Conservation (phyloP, 148 eudicot genomes). For the Rhododendron simsii region DNA sequence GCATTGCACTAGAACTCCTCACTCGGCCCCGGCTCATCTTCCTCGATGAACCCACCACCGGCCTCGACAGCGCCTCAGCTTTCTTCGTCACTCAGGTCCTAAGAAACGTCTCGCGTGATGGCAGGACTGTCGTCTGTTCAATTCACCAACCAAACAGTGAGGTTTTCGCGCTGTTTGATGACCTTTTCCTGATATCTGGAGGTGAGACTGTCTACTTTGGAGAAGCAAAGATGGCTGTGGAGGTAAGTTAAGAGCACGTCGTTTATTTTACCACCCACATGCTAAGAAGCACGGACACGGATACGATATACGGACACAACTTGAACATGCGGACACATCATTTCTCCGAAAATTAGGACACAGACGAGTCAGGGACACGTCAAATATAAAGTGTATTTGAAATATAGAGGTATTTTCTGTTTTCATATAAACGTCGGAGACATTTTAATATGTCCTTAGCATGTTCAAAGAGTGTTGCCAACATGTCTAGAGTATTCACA, state of each 20-base stretch:
- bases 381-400: too few species aligned
- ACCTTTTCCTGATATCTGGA: constrained; percentile 60
- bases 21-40: constrained; percentile 62
- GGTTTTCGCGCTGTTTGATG: constrained; percentile 81
- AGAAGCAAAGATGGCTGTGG: constrained; percentile 55
- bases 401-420: too few species aligned
- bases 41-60: constrained; percentile 85
- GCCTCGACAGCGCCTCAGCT: constrained; percentile 84
- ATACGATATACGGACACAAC: too few species aligned
- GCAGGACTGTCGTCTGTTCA: constrained; percentile 62
- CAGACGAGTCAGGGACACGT: too few species aligned
- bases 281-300: too few species aligned
- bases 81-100: constrained; percentile 82
- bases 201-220: constrained; percentile 81
- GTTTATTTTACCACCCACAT: neutral
- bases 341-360: too few species aligned
- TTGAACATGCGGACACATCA: too few species aligned
- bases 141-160: constrained; percentile 91
- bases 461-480: too few species aligned
- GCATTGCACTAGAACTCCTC: constrained; percentile 74
- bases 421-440: too few species aligned
- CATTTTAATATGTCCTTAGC: too few species aligned
- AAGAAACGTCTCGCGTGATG: constrained; percentile 56
- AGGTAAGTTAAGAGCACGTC: constrained; percentile 28
- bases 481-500: too few species aligned